A percentile compares a stretch with the other conserved stretches of the same genome.
Evolutionary conservation across 306 rosid genomes (phyloP).

Genomic region (Castanea crenata): DNA sequence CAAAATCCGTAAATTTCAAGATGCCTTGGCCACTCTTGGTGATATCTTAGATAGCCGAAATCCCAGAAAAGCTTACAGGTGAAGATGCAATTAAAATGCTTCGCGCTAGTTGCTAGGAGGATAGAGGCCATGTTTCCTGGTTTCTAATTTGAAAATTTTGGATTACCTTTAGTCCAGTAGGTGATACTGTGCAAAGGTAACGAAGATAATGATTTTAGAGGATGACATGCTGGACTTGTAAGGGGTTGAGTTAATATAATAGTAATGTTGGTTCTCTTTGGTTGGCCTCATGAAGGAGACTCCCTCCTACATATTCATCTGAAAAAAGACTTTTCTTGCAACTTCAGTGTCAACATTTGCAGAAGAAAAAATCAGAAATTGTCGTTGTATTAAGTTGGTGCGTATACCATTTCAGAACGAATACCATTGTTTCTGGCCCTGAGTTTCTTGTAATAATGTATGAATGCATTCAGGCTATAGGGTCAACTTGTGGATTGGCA

Average conservation of each 20-base stretch:
- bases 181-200: neutral
- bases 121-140: neutral
- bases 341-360: constrained; percentile 13
- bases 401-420: neutral
- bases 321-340: neutral
- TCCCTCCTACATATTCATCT: neutral
- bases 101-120: neutral
- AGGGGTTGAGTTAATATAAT: constrained; percentile 3
- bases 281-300: constrained; percentile 13
- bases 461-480: neutral
- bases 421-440: neutral
- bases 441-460: neutral
- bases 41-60: constrained; percentile 56
- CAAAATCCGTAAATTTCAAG: constrained; percentile 69
- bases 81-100: constrained; percentile 18
- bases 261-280: constrained; percentile 7
- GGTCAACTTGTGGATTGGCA: neutral
- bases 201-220: constrained; percentile 16
- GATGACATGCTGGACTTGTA: neutral
- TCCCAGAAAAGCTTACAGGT: constrained; percentile 42
- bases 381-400: neutral
- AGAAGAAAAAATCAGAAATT: neutral
- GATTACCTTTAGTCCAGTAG: neutral
- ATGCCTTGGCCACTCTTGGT: constrained; percentile 76
- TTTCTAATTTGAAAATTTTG: neutral